Conservation (phyloP, 2,329 filamentous ascomycete genomes). For the Alternaria sp. region DNA sequence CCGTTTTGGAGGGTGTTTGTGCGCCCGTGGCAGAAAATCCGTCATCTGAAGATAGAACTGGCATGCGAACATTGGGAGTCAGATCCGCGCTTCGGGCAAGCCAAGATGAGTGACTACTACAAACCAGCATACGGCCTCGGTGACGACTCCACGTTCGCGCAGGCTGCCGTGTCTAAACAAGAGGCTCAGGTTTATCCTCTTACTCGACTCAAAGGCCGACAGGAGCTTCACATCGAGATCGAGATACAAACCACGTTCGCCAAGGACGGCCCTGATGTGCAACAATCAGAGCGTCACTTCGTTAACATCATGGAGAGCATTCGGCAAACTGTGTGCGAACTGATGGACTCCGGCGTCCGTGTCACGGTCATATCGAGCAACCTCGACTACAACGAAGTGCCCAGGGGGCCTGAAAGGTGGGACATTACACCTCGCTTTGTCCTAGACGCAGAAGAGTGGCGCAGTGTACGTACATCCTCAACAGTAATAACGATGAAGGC, state of each 20-base stretch:
- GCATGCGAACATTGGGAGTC: background rate
- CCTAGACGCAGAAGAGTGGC: background rate
- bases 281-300: background rate
- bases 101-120: background rate
- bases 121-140: background rate
- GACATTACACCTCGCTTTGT: background rate
- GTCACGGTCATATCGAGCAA: background rate
- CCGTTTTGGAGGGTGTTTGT: background rate
- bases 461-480: background rate
- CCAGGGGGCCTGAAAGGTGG: fast-evolving
- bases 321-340: background rate
- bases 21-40: background rate
- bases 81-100: background rate
- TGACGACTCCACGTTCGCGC: background rate
- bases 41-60: background rate
- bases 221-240: background rate
- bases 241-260: background rate
- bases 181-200: background rate
- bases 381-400: background rate
- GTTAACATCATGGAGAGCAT: background rate
- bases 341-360: background rate
- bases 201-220: background rate
- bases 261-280: background rate
- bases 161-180: background rate
- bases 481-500: background rate